A percentile compares a stretch with the other conserved stretches of the same genome.
phyloP scores from a whole-genome alignment of 371 early-diverging fungal genomes.

The Mortierella sp. region DNA sequence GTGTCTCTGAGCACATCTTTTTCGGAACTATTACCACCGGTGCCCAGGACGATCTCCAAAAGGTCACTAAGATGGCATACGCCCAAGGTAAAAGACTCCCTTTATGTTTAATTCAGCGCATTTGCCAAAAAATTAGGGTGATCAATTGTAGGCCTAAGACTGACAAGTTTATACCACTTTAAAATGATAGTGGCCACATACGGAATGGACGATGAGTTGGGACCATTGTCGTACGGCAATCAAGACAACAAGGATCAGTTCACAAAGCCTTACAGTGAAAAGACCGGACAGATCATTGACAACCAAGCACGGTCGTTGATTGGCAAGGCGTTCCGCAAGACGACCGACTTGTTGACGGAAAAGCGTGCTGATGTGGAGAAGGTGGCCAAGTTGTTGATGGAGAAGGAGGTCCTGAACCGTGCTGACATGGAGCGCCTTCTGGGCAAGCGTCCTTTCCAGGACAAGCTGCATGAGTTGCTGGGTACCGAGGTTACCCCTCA shows the following conservation, averaged over 20 bases:
- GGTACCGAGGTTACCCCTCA: slow-evolving; percentile 52
- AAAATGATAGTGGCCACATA: slow-evolving; percentile 78
- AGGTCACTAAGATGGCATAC: slow-evolving; percentile 97
- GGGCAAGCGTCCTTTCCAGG: slow-evolving; percentile 90
- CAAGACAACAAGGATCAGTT: slow-evolving; percentile 81
- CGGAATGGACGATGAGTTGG: slow-evolving; percentile 95
- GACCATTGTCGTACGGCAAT: slow-evolving; percentile 86
- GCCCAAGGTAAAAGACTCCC: slow-evolving; percentile 66
- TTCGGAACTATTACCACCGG: slow-evolving; percentile 79
- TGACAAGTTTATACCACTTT: background rate
- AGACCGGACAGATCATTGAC: slow-evolving; percentile 95
- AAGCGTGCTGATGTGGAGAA: slow-evolving; percentile 90
- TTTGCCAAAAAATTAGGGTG: no score
- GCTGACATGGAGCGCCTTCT: slow-evolving; percentile 95
- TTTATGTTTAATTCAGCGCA: background rate
- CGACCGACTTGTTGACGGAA: slow-evolving; percentile 83
- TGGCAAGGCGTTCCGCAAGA: slow-evolving; percentile 84
- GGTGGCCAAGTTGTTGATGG: slow-evolving; percentile 92
- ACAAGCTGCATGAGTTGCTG: slow-evolving; percentile 65
- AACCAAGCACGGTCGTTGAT: slow-evolving; percentile 92
- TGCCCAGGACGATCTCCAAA: slow-evolving; percentile 86
- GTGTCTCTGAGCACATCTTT: slow-evolving; percentile 95
- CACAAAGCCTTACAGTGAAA: slow-evolving; percentile 97
- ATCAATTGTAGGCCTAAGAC: background rate
- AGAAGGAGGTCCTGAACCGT: slow-evolving; percentile 96